Conservation (phyloP, 2,329 filamentous ascomycete species). For the Ustilaginoidea virens region DNA sequence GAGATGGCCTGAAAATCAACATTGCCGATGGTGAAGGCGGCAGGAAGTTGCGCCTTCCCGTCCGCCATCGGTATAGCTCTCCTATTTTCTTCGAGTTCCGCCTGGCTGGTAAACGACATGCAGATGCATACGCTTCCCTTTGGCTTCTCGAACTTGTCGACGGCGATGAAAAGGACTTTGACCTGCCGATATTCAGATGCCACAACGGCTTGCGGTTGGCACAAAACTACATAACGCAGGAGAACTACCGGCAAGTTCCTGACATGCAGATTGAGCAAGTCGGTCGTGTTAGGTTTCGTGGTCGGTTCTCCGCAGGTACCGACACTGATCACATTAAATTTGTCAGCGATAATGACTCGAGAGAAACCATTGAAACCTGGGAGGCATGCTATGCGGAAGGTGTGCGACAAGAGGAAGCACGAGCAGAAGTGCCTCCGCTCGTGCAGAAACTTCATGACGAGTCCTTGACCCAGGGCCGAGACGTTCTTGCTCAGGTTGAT, state of each 20-base stretch:
- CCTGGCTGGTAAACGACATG: constrained; percentile 47
- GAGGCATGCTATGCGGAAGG: constrained; percentile 83
- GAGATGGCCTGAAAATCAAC: constrained; percentile 33
- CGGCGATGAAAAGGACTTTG: constrained; percentile 59
- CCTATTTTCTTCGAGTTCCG: constrained; percentile 84
- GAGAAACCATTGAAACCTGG: constrained; percentile 91
- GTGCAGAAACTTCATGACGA: constrained; percentile 68
- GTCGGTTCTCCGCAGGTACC: constrained; percentile 76
- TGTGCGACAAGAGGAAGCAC: constrained; percentile 56
- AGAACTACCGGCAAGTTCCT: constrained; percentile 53
- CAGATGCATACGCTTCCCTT: constrained; percentile 62
- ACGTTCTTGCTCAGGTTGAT: constrained; percentile 59
- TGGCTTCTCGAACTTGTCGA: constrained; percentile 82
- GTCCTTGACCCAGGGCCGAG: constrained; percentile 63
- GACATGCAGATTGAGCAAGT: constrained; percentile 67
- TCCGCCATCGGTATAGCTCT: constrained; percentile 79
- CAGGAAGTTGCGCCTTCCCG: constrained; percentile 55
- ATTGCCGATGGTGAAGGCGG: constrained; percentile 26
- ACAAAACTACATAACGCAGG: constrained; percentile 82
- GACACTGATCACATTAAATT: constrained; percentile 76
- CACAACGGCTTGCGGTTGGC: constrained; percentile 59
- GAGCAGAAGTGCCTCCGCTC: constrained; percentile 55
- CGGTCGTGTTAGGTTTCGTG: constrained; percentile 66
- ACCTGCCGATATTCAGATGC: constrained; percentile 84
- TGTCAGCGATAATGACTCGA: constrained; percentile 71